Evolutionary conservation across 2,329 filamentous ascomycete genomes (phyloP).

Genomic region (Aspergillus ibericus): DNA sequence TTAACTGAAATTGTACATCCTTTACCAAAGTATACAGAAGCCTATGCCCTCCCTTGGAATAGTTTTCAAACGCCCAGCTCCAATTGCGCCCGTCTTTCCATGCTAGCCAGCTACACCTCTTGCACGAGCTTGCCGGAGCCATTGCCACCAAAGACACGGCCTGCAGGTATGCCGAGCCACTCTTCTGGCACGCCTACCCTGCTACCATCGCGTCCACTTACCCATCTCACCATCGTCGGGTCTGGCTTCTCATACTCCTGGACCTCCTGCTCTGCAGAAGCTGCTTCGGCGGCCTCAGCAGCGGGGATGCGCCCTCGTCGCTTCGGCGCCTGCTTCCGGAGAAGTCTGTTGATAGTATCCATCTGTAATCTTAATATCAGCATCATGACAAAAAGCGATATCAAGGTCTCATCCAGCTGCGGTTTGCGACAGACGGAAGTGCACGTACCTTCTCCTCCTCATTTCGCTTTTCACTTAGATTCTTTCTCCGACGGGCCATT

Average conservation of each 20-base stretch:
- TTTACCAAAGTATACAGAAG: conserved; percentile 4
- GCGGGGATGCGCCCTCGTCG: conserved; percentile 51
- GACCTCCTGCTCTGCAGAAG: conserved; percentile 40
- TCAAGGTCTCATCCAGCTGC: not conserved
- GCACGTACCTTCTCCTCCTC: conserved; percentile 72
- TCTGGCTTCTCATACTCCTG: conserved; percentile 42
- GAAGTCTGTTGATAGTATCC: conserved; percentile 67
- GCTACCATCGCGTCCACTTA: conserved; percentile 44
- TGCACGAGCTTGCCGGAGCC: conserved; percentile 38
- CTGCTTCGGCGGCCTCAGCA: conserved; percentile 45
- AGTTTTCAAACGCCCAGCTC: conserved; percentile 24
- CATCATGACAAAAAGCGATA: not conserved
- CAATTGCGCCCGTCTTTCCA: conserved; percentile 11
- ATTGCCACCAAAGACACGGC: conserved; percentile 40
- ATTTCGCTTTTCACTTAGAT: conserved; percentile 73
- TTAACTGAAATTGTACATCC: conserved; percentile 8
- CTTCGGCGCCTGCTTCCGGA: conserved; percentile 67
- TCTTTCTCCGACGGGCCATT: conserved; percentile 72
- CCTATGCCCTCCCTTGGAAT: conserved; percentile 16
- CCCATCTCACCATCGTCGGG: conserved; percentile 48
- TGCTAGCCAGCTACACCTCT: conserved; percentile 31
- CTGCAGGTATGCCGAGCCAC: conserved; percentile 48
- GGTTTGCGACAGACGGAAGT: not conserved
- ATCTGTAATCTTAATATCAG: conserved; percentile 47
- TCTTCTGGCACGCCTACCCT: conserved; percentile 48